Evolutionary conservation across 805 yeast genomes (phyloP), one percentile per base, ranked within the genome.

Genomic region (Saccharomycopsis microspora): DNA sequence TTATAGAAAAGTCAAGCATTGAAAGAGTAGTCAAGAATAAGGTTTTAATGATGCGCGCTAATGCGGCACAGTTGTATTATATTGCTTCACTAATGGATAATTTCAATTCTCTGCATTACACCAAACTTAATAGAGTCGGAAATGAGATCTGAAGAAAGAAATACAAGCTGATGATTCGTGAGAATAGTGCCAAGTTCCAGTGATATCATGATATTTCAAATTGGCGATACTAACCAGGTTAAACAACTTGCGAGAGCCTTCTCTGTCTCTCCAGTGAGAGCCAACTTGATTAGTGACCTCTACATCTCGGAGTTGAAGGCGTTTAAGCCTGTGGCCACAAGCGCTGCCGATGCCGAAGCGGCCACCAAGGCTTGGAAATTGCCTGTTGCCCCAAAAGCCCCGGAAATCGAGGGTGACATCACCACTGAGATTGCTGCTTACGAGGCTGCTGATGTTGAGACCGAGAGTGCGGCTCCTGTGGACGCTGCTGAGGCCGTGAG

Each of bases 221-320:
- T 19, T 19, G 19, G 19, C 19, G 19, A 19, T 19, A 19, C 19
- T 19, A 19, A 19, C 19, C 19, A 19, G 19, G 2, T 19, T 51
- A 52, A 52, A 61, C 60, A 56, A 42, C 45, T 59, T 44, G 50
- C 54, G 49, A 65, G 69, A 60, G 56, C 66, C 33, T 67, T 67
- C 60, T 60, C 70, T 29, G 52, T 64, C 39, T 54, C 59, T 32
- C 58, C 63, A 53, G 63, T 60, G 41, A 63, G 66, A 58, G 57
- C 57, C 53, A 68, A 89, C 75, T 71, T 84, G 63, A 67, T 89
- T 62, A 76, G 85, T 65, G 96, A 89, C 57, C 76, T 89, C 58
- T 89, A 89, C 73, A 69, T 90, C 62, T 79, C 76, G 65, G 95
- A 89, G 68, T 72, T 93, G 68, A 85, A 82, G 72, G 78, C 79